Evolutionary conservation across 371 early-diverging fungal species (phyloP).

Genomic region (Nematocida sp.): DNA sequence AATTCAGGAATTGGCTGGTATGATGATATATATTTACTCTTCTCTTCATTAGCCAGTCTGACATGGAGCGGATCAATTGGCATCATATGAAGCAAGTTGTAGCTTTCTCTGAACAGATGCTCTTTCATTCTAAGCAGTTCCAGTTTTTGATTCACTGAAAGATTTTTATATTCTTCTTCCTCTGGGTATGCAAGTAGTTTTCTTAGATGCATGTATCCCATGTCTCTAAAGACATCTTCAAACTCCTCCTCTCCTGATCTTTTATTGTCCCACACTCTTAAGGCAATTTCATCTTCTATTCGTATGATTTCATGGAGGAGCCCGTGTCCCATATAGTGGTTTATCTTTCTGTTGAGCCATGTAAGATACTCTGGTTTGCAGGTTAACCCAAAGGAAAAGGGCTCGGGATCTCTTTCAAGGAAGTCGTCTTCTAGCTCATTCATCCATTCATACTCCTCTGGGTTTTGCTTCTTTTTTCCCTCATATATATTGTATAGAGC

Average conservation of each 20-base stretch:
- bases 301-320: neutral
- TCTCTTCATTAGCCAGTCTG: no score
- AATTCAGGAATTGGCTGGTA: no score
- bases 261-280: neutral
- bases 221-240: neutral
- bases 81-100: no score
- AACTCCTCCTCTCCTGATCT: neutral
- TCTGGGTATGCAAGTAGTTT: neutral
- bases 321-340: slow-evolving; percentile 1
- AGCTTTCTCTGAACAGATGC: no score
- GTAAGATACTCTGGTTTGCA: neutral
- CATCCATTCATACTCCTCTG: neutral
- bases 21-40: no score
- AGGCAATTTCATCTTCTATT: neutral
- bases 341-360: slow-evolving; percentile 9
- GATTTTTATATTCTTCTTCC: neutral
- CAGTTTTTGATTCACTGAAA: neutral
- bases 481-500: neutral
- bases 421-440: neutral
- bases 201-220: neutral
- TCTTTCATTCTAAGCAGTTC: no score
- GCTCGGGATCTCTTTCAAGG: neutral
- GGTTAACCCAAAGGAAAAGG: neutral
- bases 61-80: no score
- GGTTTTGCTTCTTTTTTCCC: neutral